Conservation (phyloP, 306 rosid genomes). For the Mimosa bimucronata region DNA sequence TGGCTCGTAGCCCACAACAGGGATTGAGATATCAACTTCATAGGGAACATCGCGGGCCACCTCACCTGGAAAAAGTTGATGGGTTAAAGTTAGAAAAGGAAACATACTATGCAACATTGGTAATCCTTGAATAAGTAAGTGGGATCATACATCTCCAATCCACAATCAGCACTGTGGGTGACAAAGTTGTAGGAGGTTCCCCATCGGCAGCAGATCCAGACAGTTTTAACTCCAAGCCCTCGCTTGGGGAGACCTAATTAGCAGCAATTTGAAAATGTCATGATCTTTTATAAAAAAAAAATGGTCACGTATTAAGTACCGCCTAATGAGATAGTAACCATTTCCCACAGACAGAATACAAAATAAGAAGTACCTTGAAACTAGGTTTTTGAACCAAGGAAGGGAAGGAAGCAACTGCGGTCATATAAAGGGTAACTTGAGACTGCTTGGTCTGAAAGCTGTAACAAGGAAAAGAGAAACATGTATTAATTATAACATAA, state of each 20-base stretch:
- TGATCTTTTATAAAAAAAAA: neutral
- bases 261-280: constrained; percentile 38
- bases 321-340: constrained; percentile 25
- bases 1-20: constrained; percentile 80
- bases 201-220: constrained; percentile 83
- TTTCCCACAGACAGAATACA: constrained; percentile 31
- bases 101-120: constrained; percentile 30
- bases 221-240: constrained; percentile 65
- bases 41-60: constrained; percentile 56
- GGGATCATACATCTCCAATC: constrained; percentile 91
- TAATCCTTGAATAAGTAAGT: constrained; percentile 26
- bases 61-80: constrained; percentile 67
- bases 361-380: constrained; percentile 55
- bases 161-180: constrained; percentile 75
- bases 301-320: constrained; percentile 30
- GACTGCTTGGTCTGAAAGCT: constrained; percentile 75
- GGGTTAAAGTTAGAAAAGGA: constrained; percentile 25
- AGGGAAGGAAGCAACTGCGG: constrained; percentile 86
- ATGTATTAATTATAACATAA: constrained; percentile 29
- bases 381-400: constrained; percentile 75
- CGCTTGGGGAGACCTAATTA: constrained; percentile 66
- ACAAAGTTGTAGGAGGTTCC: constrained; percentile 86
- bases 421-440: constrained; percentile 69
- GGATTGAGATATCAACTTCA: constrained; percentile 80
- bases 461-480: constrained; percentile 41